phyloP scores from a whole-genome alignment of 257 asterid genomes.

The Solanum medicagineum region DNA sequence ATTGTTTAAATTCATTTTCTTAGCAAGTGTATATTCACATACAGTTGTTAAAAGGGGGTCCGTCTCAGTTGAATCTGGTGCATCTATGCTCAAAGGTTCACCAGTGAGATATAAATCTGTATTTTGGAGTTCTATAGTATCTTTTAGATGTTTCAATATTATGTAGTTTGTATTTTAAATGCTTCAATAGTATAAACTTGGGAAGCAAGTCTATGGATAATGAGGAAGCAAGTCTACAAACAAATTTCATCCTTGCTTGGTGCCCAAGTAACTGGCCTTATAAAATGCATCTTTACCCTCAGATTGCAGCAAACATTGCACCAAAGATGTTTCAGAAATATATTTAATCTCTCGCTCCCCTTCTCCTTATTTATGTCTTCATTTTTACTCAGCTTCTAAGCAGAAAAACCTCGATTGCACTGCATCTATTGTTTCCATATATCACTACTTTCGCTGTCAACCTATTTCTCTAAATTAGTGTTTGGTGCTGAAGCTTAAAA shows the following conservation, averaged over 20 bases:
- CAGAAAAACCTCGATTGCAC: neutral
- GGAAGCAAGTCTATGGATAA: neutral
- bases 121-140: neutral
- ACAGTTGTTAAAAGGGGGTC: neutral
- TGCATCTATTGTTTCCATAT: neutral
- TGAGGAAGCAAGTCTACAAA: neutral
- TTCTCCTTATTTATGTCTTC: neutral
- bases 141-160: neutral
- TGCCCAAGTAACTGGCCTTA: neutral
- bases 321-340: neutral
- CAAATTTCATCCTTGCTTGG: neutral
- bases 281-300: neutral
- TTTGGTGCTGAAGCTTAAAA: neutral
- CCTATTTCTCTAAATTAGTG: neutral
- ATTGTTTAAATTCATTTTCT: neutral
- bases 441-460: neutral
- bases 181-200: neutral
- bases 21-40: neutral
- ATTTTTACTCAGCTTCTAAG: neutral
- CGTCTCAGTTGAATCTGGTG: neutral
- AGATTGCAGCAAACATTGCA: neutral
- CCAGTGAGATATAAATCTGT: neutral
- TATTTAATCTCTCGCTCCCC: neutral
- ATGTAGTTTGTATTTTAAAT: neutral
- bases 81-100: neutral